Base-by-base conservation (phyloP, 1,284 basidiomycete species). In the Ceratobasidium theobromae region DNA sequence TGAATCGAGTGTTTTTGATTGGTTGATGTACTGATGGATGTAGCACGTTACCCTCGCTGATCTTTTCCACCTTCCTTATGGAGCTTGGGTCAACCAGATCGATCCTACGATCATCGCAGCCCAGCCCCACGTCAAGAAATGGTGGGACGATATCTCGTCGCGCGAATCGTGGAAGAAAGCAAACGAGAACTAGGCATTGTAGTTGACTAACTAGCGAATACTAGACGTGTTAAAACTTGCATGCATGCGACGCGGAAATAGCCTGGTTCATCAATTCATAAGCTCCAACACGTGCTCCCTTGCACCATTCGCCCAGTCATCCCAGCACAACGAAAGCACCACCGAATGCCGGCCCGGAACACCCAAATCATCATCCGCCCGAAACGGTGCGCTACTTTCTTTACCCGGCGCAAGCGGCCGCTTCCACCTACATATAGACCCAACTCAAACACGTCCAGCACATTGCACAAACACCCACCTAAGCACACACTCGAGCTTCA, bases 301-400 rank as follows among this genome's bases (percentile, higher is more conserved):
- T 41, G 55, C 58, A 40, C 78, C 77, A 1, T 72, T 71, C 67
- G 84, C 82, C 86, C 87, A 88, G 55, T 84, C 82, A 67, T 88
- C 86, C 81, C 84, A 86, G 62, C 84, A 86, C 2, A 84, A 23
- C 3, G 79, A 76, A 38, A 84, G 74, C 27, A 81, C 67, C 1
- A 77, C 77, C 0, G 79, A 80, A 72, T 87, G 78, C 55, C 82
- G 77, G 1, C 82, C 84, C 0, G 73, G 70, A 3, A 68, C 67
- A 11, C 69, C 74, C 41, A 78, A 79, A 0, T 77, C 80, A n/a
- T n/a, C n/a, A 18, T 76, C 74, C 46, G 79, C 12, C 6, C 43
- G 9, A 45, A 45, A 45, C 8, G 43, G 43, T 6, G 5, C 43
- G 18, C 43, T 14, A 45, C 12, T 45, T n/a, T 45, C 43, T 45